Evolutionary conservation across 345 rosid genomes (phyloP).

Genomic region (Lepidium africanum): DNA sequence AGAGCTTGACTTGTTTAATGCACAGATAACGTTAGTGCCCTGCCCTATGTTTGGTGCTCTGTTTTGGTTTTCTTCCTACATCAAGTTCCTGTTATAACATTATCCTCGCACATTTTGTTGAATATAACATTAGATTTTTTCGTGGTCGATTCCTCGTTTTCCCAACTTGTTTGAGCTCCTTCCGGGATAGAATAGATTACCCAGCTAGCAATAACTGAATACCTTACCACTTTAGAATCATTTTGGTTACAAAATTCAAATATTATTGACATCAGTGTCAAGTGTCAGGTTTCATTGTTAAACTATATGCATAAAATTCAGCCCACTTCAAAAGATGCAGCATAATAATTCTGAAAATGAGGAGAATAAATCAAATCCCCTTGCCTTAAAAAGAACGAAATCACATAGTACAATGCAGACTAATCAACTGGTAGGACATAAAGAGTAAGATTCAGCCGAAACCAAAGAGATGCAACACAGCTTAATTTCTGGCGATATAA

Average conservation of each 20-base stretch:
- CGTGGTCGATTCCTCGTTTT: background rate
- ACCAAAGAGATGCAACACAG: background rate
- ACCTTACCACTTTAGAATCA: background rate
- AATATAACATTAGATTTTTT: background rate
- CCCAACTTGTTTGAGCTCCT: background rate
- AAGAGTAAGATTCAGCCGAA: background rate
- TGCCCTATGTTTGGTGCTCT: background rate
- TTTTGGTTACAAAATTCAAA: background rate
- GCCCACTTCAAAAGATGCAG: background rate
- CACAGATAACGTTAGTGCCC: background rate
- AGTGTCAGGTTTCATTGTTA: background rate
- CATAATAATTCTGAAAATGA: background rate
- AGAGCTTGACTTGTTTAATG: background rate
- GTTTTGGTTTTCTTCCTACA: background rate
- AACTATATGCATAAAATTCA: background rate
- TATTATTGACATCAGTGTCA: background rate
- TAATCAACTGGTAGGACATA: background rate
- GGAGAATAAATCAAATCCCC: background rate
- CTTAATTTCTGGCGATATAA: constrained; percentile 2
- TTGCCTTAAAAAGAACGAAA: background rate
- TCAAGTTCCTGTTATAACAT: background rate
- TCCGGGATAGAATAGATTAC: background rate
- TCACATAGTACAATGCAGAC: constrained; percentile 10
- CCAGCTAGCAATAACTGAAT: background rate
- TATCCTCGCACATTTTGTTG: background rate